Evolutionary conservation across 2,329 filamentous ascomycete species (phyloP), one percentile per base, ranked within the genome.

Genomic region (Phaeosphaeria sp.): DNA sequence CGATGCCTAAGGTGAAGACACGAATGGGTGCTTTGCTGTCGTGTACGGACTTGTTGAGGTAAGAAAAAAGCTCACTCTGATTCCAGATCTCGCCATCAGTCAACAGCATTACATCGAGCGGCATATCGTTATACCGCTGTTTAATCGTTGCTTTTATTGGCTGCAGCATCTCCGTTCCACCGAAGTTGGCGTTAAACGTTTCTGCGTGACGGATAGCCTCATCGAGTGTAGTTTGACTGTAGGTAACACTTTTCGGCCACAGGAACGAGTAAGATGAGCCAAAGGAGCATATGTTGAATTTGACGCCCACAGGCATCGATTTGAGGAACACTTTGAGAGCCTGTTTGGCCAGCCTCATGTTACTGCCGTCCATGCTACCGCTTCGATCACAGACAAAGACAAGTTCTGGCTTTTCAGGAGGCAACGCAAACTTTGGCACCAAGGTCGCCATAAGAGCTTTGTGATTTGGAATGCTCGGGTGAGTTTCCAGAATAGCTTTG

Each of bases 371-470:
- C 88, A 90, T 90, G 57, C 87, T 90, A 0, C 88, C 89, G 55
- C 88, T 91, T 51, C 89, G 84, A 71, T 93, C 90, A 54, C 87
- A 89, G 4, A 93, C 78, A 63, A 93, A 92, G 18, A 92, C 85
- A 21, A 93, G 83, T 69, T 93, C 90, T 0, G 83, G 83, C 18
- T 74, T 77, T 8, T 82, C 79, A 0, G 82, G 70, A 0, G 86
- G 85, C 0, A 91, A 77, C n/a, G 81, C 80, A 75, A 91, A 91
- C 60, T 86, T 88, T 2, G 90, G 90, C 0, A 92, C 88, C 0
- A 92, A 78, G 0, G 89, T 91, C 0, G 84, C 79, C 89, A 93
- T 91, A 56, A 92, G 70, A 0, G 89, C 89, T 3, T 86, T 82
- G 49, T 90, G 87, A 53, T 86, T 80, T 0, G 83, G 79, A 2